These are phyloP conservation scores for Lactarius vividus DNA, from an alignment of 768 basidiomycete genomes.

Conservation along the genomic window DNA sequence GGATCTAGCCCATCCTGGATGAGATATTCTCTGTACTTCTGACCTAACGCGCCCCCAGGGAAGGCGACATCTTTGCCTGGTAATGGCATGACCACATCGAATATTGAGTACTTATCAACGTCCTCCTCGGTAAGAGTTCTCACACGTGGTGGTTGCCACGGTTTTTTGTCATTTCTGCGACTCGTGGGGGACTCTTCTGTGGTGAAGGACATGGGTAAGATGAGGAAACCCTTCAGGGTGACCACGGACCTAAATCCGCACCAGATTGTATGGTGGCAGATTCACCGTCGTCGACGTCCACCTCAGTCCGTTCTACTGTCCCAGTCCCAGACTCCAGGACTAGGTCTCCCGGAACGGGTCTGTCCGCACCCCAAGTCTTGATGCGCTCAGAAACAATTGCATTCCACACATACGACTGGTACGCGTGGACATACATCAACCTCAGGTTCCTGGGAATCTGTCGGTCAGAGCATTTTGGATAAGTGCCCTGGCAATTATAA, in stretches of 20 bases:
- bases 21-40: conserved; percentile 80
- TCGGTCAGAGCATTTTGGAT: background rate
- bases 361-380: conserved; percentile 66
- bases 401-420: conserved; percentile 99
- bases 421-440: conserved; percentile 97
- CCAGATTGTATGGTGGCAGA: conserved; percentile 34
- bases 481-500: background rate
- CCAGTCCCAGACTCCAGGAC: conserved; percentile 60
- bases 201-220: conserved; percentile 1
- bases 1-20: conserved; percentile 86
- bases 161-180: conserved; percentile 39
- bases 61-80: conserved; percentile 94
- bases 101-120: conserved; percentile 77
- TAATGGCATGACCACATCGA: conserved; percentile 96
- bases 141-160: conserved; percentile 67
- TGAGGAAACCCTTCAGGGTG: background rate
- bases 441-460: conserved; percentile 95
- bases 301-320: conserved; percentile 28
- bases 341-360: conserved; percentile 85
- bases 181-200: conserved; percentile 19
- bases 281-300: conserved; percentile 34
- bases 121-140: conserved; percentile 79
- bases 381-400: conserved; percentile 94
- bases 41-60: conserved; percentile 84
- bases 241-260: conserved; percentile 13